phyloP scores from a whole-genome alignment of 805 yeast genomes.

The Kodamaea nitidulidarum region DNA sequence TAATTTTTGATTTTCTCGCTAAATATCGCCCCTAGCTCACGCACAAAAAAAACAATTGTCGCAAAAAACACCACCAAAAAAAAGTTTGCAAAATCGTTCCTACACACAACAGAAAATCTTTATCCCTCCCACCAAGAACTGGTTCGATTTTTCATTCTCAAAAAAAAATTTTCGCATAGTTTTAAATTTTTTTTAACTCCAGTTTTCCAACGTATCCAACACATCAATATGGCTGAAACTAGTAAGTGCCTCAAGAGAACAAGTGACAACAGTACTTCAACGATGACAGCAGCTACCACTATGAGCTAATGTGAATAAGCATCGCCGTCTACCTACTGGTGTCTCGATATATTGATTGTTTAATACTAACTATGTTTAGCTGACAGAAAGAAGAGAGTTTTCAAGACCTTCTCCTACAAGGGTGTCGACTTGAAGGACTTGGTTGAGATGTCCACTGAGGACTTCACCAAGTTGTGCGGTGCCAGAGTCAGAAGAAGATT shows the following conservation, averaged over 20 bases:
- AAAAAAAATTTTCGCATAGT: slow-evolving; percentile 13
- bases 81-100: slow-evolving; percentile 1
- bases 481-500: slow-evolving; percentile 99
- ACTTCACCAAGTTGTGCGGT: slow-evolving; percentile 92
- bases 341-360: not conserved
- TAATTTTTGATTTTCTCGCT: not conserved
- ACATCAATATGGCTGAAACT: slow-evolving; percentile 33
- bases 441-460: slow-evolving; percentile 92
- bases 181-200: slow-evolving; percentile 10
- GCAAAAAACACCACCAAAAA: slow-evolving; percentile 1
- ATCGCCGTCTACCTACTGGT: not conserved
- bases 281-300: slow-evolving; percentile 5
- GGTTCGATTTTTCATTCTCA: slow-evolving; percentile 4
- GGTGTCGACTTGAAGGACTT: slow-evolving; percentile 97
- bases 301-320: not conserved
- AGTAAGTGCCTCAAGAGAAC: slow-evolving; percentile 22
- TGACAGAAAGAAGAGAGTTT: slow-evolving; percentile 80
- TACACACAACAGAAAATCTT: slow-evolving; percentile 1
- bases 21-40: not conserved
- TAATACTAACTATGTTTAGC: slow-evolving; percentile 31
- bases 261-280: no score
- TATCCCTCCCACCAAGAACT: not conserved
- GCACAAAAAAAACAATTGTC: not conserved
- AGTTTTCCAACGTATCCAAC: slow-evolving; percentile 8
- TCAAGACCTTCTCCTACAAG: slow-evolving; percentile 97